Percentiles rank a stretch among this genome's conserved stretches.
phyloP scores from a whole-genome alignment of 2,329 filamentous ascomycete genomes.

The Beauveria medogensis region DNA sequence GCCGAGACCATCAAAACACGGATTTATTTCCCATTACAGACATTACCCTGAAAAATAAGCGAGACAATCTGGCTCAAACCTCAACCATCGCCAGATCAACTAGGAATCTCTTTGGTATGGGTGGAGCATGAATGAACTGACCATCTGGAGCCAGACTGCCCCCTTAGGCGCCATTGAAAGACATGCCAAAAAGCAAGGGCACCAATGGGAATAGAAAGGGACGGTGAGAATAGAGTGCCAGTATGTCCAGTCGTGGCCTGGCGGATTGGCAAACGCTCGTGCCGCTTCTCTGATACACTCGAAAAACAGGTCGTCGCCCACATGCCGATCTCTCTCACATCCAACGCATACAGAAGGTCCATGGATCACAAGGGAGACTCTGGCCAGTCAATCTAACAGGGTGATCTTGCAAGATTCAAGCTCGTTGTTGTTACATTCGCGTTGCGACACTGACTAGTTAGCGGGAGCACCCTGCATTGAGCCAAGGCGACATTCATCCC shows the following conservation, averaged over 20 bases:
- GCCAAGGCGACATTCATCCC: not conserved
- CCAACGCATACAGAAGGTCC: too few species aligned
- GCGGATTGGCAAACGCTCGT: not conserved
- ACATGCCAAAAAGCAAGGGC: not conserved
- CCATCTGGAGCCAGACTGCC: not conserved
- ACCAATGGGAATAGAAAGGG: not conserved
- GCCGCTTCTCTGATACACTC: not conserved
- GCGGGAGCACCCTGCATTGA: not conserved
- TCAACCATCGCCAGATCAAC: slow-evolving; percentile 7
- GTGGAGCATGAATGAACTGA: not conserved
- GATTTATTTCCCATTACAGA: not conserved
- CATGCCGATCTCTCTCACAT: not conserved
- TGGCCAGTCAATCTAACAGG: not conserved
- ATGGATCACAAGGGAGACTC: not conserved
- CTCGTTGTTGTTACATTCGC: not conserved
- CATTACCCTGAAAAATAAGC: not conserved
- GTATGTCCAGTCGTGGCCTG: not conserved
- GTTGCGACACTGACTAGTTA: not conserved
- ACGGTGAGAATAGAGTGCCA: not conserved
- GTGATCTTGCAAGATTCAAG: not conserved
- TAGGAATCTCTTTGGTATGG: not conserved
- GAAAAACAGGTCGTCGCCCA: not conserved
- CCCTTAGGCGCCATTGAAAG: not conserved
- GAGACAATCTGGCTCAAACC: not conserved
- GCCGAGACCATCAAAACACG: not conserved